phyloP scores from a whole-genome alignment of 306 rosid species.

The Begonia peltatifolia region DNA sequence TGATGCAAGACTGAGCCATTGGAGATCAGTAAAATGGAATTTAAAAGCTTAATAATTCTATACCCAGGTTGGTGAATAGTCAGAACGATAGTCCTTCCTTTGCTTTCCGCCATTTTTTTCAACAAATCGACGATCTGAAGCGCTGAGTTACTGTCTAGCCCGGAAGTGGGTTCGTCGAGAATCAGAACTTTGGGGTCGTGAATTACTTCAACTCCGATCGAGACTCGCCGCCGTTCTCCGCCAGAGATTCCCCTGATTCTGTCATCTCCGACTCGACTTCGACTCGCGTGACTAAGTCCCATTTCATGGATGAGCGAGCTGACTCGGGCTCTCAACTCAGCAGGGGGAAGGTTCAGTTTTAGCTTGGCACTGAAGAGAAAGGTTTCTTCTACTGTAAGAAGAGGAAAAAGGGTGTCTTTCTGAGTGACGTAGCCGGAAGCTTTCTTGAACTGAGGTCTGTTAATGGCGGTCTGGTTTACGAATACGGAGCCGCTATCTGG shows the following conservation, averaged over 20 bases:
- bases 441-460: constrained; percentile 51
- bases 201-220: constrained; percentile 86
- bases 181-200: constrained; percentile 78
- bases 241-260: constrained; percentile 79
- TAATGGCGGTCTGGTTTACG: constrained; percentile 42
- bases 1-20: constrained; percentile 68
- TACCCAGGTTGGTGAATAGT: constrained; percentile 94
- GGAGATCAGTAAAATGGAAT: constrained; percentile 51
- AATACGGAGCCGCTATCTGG: constrained; percentile 50
- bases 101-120: constrained; percentile 64
- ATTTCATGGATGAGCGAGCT: constrained; percentile 56
- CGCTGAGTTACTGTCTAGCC: constrained; percentile 85
- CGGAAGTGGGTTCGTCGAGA: constrained; percentile 94
- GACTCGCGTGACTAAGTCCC: constrained; percentile 57
- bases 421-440: constrained; percentile 87
- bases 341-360: constrained; percentile 33
- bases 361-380: constrained; percentile 64
- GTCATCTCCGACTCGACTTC: constrained; percentile 64
- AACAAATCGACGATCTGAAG: constrained; percentile 80
- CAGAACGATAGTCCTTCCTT: constrained; percentile 57
- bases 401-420: constrained; percentile 60
- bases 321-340: constrained; percentile 40
- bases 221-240: constrained; percentile 80
- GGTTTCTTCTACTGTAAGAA: constrained; percentile 88
- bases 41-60: constrained; percentile 66